Evolutionary conservation across 2,329 filamentous ascomycete genomes (phyloP), one percentile per base, ranked within the genome.

Genomic region (Zasmidium citrigriseum): DNA sequence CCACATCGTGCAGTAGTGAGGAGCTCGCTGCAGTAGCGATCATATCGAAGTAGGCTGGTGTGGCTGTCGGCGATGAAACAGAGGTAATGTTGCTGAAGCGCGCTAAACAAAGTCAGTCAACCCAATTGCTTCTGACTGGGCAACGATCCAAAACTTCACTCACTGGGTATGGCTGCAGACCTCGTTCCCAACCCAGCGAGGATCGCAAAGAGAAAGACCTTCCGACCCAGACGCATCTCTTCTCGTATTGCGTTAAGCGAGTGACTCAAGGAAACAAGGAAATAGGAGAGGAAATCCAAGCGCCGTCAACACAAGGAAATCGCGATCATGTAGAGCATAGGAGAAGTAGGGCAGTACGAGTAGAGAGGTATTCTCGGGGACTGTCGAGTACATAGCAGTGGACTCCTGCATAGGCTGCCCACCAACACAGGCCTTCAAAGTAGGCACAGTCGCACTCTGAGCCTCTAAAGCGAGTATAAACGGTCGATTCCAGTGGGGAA

Each of bases 211-310:
- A 54, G 38, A 23, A 46, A 27, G 12, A 46, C 11, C 23, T 44
- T 38, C 24, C 44, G 38, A 41, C 24, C 14, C 21, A 54, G 24
- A 44, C 41, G 14, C 38, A 54, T 54, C 11, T 27, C 25, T 51
- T 27, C 25, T 34, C 34, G 24, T 21, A 38, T 16, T 21, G 24
- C 9, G 34, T 14, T 18, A 38, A 25, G n/a, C 48, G 23, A 25
- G 34, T 34, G 48, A 38, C 48, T 20, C 22, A 18, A 51, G 48
- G 51, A 34, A 29, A 45, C 51, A 54, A 46, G 51, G 38, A 54
- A 41, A 46, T 27, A 46, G 22, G 7, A 34, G n/a, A 38, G 14
- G 21, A 18, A 38, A 34, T 51, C n/a, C 25, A 16, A 21, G 7
- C 23, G 1, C 9, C 25, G 20, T 34, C 18, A 21, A 51, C 12